phyloP scores from a whole-genome alignment of 225 moss, liverwort and hornwort species.

The Takakia lepidozioides region DNA sequence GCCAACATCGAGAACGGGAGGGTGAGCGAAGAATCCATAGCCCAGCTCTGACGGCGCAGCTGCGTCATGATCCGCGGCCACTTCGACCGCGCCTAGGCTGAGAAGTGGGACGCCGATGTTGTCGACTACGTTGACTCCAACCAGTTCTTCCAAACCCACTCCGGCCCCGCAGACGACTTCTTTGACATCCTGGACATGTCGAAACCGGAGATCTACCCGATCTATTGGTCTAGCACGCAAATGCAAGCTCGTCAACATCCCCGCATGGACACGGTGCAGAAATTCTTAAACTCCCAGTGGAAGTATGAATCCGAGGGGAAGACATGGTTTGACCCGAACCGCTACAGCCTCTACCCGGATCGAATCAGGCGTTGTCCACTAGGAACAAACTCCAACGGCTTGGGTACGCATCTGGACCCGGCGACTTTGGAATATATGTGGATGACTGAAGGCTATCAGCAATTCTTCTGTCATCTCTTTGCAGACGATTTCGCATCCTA shows the following conservation, averaged over 20 bases:
- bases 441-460: constrained; percentile 32
- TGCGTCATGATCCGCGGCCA: constrained; percentile 30
- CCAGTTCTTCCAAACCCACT: constrained; percentile 16
- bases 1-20: constrained; percentile 12
- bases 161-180: constrained; percentile 32
- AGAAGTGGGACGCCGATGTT: constrained; percentile 26
- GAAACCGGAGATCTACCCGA: constrained; percentile 27
- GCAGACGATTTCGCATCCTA: constrained; percentile 13
- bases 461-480: constrained; percentile 16
- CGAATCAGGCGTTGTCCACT: constrained; percentile 28
- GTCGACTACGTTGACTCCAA: constrained; percentile 28
- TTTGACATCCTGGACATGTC: constrained; percentile 25
- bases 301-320: constrained; percentile 9
- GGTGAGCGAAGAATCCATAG: constrained; percentile 5
- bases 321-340: constrained; percentile 16
- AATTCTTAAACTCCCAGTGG: constrained; percentile 30
- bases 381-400: constrained; percentile 19
- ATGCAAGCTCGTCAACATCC: constrained; percentile 34
- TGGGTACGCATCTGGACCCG: constrained; percentile 25
- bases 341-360: constrained; percentile 21
- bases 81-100: constrained; percentile 21
- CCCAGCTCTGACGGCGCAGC: constrained; percentile 20
- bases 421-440: constrained; percentile 26
- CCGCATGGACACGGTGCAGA: constrained; percentile 15
- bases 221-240: constrained; percentile 33